A percentile compares a stretch with the other conserved stretches of the same genome.
phyloP scores from a whole-genome alignment of 2,329 filamentous ascomycete genomes.

The Trichoderma guizhouense region DNA sequence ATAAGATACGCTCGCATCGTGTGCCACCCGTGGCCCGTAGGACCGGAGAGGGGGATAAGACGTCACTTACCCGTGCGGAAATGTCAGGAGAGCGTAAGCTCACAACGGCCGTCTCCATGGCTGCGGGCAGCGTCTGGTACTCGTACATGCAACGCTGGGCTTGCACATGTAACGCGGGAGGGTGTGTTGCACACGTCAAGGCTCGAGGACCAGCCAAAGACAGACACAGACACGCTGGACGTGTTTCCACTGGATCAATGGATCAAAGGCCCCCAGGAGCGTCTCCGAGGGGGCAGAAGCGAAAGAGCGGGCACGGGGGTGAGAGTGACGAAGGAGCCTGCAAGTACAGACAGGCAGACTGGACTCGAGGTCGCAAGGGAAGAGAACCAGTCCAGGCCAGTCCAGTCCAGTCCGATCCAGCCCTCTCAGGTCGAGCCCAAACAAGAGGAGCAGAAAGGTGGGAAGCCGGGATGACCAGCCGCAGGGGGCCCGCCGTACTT shows the following conservation, averaged over 20 bases:
- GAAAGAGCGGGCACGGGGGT: conserved; percentile 16
- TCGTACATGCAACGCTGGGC: conserved; percentile 1
- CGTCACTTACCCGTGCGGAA: conserved; percentile 6
- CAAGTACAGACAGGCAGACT: background rate
- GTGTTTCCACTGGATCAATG: conserved; percentile 3
- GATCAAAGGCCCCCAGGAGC: conserved; percentile 1
- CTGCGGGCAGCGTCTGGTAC: background rate
- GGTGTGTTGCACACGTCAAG: conserved; percentile 14
- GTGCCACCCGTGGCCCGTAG: background rate
- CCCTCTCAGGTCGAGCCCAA: background rate
- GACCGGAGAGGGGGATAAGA: background rate
- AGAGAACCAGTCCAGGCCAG: background rate
- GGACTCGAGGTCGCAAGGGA: background rate
- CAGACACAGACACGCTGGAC: background rate
- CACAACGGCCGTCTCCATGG: conserved; percentile 1
- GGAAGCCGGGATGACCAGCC: conserved; percentile 15
- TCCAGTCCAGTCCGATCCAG: background rate
- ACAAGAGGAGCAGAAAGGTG: conserved; percentile 9
- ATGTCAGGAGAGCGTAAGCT: background rate
- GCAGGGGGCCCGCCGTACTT: conserved; percentile 14
- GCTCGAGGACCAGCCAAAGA: background rate
- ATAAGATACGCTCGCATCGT: background rate
- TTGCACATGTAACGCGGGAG: background rate
- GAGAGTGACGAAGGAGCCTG: background rate
- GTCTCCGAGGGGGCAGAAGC: conserved; percentile 7